Evolutionary conservation across 441 rosid species (phyloP).

Genomic region (Eutrema salsugineum): DNA sequence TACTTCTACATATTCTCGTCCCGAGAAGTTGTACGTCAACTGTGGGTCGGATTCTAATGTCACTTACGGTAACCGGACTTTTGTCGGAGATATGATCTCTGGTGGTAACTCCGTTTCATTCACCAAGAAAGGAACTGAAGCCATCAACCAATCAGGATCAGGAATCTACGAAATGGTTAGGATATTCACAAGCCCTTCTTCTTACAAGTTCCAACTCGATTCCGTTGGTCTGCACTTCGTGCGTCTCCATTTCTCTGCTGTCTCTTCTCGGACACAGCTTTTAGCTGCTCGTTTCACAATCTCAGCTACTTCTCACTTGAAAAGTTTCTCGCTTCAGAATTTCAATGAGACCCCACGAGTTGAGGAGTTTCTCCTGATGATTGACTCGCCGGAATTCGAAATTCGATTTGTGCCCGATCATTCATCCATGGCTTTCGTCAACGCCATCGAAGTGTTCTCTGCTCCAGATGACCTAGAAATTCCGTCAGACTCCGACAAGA

Average conservation of each 20-base stretch:
- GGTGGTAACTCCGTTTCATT: too few relatives aligned
- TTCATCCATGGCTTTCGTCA: conserved; percentile 16
- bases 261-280: too few relatives aligned
- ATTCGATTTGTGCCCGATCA: not conserved
- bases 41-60: too few relatives aligned
- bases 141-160: not conserved
- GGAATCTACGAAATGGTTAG: conserved; percentile 36
- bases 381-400: not conserved
- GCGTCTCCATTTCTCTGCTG: too few relatives aligned
- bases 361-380: conserved; percentile 28
- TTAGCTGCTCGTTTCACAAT: conserved; percentile 37
- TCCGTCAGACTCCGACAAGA: not conserved
- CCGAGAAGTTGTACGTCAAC: conserved; percentile 21
- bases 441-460: conserved; percentile 30
- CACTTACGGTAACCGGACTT: too few relatives aligned
- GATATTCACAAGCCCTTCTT: conserved; percentile 26
- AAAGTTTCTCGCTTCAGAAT: conserved; percentile 12
- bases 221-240: not conserved
- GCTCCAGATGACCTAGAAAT: not conserved
- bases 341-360: conserved; percentile 6
- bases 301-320: conserved; percentile 26
- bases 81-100: too few relatives aligned
- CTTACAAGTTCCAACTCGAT: conserved; percentile 29
- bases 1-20: conserved; percentile 22
- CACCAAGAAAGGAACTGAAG: not conserved